Base-by-base conservation (phyloP, 148 eudicot species). In the Chenopodium suecicum region DNA sequence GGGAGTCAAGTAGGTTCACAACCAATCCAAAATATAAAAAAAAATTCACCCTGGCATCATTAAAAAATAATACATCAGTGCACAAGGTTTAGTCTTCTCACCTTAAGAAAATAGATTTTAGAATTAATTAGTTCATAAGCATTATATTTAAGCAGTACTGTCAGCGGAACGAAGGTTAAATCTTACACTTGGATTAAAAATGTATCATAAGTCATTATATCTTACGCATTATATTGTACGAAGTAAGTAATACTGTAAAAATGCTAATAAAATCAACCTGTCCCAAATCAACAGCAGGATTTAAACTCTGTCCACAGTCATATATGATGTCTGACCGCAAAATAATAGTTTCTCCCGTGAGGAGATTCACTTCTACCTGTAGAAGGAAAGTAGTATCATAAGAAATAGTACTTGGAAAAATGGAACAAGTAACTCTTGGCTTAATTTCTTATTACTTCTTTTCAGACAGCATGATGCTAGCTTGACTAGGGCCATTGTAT, bases 271-370 rank as follows among this genome's bases (percentile, higher is more conserved):
- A 82, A 84, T 75, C 60, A 56, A 93, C 97, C 97, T 95, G 98
- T 89, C 98, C 98, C 86, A 96, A 86, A 78, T 96, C 98, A 78
- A 96, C 95, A 78, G 98, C 99, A 48, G 99, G 99, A 84, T 96
- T 94, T 89, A 96, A 84, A 86, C 97, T 92, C 83, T 92, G 95
- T 47, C 99, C 99, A 62, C 99, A 96, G 79, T 96, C 99, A 76
- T 96, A 96, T 22, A 94, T 86, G 70, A 96, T 90, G 87, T 96
- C 99, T 12, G 97, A 76, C 70, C 85, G 90, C 87, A 92, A 74
- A 52, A 92, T 90, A 83, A 76, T 82, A 72, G 97, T 96, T 90
- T 91, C 98, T 69, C 99, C 99, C 0, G 99, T 92, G 34, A 94
- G 89, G 70, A 92, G 88, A 86, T 96, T 86, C 41, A 96, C 84